A percentile compares a stretch with the other conserved stretches of the same genome.
Evolutionary conservation across 345 rosid genomes (phyloP).

Genomic region (Aurinia saxatilis): DNA sequence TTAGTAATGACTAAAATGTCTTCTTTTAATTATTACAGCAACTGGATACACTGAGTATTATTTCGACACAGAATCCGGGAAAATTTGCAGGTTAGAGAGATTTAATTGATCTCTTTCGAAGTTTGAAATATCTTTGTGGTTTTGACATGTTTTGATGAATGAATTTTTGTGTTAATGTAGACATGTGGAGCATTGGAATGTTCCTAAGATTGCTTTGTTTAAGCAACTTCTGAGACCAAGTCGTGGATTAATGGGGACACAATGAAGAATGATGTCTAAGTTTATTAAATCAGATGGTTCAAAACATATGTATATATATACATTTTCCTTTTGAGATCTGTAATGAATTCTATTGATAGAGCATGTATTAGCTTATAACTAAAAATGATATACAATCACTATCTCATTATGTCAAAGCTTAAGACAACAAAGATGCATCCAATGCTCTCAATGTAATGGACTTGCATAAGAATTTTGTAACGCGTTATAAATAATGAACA

Average conservation of each 20-base stretch:
- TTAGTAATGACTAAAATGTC: background rate
- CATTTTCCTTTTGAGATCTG: background rate
- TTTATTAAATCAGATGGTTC: background rate
- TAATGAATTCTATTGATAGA: background rate
- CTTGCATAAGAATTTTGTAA: too few species aligned
- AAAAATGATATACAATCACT: too few species aligned
- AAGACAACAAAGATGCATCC: background rate
- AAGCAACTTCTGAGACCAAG: slow-evolving; percentile 75
- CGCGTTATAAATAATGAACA: too few species aligned
- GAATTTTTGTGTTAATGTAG: slow-evolving; percentile 24
- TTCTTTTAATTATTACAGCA: slow-evolving; percentile 42
- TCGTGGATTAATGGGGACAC: slow-evolving; percentile 33
- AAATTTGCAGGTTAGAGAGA: slow-evolving; percentile 62
- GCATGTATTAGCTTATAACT: background rate
- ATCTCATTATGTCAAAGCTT: too few species aligned
- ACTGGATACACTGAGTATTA: slow-evolving; percentile 88
- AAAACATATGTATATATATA: background rate
- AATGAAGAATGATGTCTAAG: background rate
- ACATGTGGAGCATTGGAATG: slow-evolving; percentile 93
- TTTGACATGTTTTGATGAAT: background rate
- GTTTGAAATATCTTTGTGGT: background rate
- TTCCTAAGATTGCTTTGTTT: slow-evolving; percentile 76
- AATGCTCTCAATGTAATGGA: too few species aligned
- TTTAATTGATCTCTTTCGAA: background rate
- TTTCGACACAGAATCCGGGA: slow-evolving; percentile 60